These are phyloP conservation scores for Cymbopogon citratus DNA, from an alignment of 176 grass and related monocot species.

Conservation along the genomic window DNA sequence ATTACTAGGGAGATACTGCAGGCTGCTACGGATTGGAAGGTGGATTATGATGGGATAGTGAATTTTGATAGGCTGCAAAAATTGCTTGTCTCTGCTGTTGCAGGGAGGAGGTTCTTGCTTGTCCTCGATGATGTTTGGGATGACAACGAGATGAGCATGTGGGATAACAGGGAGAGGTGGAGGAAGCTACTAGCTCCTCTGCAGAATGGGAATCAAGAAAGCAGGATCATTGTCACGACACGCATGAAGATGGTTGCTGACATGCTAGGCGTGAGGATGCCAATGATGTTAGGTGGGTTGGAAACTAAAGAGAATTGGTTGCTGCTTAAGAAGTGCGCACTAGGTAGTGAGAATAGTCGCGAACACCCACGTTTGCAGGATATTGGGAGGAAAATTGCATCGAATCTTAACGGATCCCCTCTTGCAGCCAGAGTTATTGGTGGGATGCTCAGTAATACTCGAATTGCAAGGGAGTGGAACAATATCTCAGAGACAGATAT, in stretches of 20 bases:
- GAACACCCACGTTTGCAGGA: slow-evolving; percentile 5
- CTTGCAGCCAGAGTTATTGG: slow-evolving; percentile 35
- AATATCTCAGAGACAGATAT: slow-evolving; percentile 24
- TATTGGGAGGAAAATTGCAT: slow-evolving; percentile 39
- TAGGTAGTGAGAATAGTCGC: slow-evolving; percentile 11
- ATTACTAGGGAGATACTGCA: slow-evolving; percentile 40
- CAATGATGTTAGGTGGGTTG: slow-evolving; percentile 35
- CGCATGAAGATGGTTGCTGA: slow-evolving; percentile 36
- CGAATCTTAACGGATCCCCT: slow-evolving; percentile 36
- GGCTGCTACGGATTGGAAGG: background rate
- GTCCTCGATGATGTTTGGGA: slow-evolving; percentile 54
- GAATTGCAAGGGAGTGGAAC: slow-evolving; percentile 16
- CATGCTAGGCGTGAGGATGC: slow-evolving; percentile 26
- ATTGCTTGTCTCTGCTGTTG: background rate
- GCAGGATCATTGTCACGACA: slow-evolving; percentile 42
- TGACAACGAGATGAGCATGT: background rate
- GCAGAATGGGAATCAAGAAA: slow-evolving; percentile 10
- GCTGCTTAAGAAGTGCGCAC: slow-evolving; percentile 38
- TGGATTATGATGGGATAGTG: background rate
- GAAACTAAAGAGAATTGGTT: slow-evolving; percentile 22
- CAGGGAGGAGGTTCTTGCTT: slow-evolving; percentile 39
- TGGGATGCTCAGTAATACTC: slow-evolving; percentile 10
- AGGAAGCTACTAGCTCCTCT: slow-evolving; percentile 28
- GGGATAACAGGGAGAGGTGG: slow-evolving; percentile 10
- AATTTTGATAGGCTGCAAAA: slow-evolving; percentile 27